phyloP scores from a whole-genome alignment of 768 basidiomycete species.

The Boletellus sp. region DNA sequence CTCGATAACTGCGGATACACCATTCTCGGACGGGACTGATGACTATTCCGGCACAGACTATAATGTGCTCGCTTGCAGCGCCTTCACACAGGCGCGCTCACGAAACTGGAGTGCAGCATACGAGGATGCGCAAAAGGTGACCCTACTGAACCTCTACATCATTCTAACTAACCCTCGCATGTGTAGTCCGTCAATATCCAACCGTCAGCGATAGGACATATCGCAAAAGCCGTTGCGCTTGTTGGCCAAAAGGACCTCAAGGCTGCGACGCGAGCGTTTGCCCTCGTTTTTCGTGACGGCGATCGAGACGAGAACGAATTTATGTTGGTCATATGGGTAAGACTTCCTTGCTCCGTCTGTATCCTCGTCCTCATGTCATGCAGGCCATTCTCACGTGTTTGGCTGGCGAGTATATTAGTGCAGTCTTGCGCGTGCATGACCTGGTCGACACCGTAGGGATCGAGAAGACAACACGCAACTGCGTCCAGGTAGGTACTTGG shows the following conservation, averaged over 20 bases:
- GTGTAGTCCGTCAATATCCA: slow-evolving; percentile 1
- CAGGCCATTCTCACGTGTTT: slow-evolving; percentile 5
- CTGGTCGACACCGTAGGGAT: neutral
- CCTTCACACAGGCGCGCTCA: slow-evolving; percentile 1
- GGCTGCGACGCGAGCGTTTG: slow-evolving; percentile 1
- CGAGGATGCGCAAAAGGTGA: slow-evolving; percentile 6
- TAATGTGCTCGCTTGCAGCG: slow-evolving; percentile 3
- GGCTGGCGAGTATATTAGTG: neutral
- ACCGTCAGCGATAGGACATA: slow-evolving; percentile 7
- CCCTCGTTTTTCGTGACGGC: slow-evolving; percentile 4
- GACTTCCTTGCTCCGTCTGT: neutral
- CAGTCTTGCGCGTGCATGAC: neutral
- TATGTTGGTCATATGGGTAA: slow-evolving; percentile 2
- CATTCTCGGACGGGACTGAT: neutral
- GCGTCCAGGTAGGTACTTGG: neutral
- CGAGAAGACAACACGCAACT: neutral
- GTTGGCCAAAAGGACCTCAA: slow-evolving; percentile 2
- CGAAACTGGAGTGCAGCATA: slow-evolving; percentile 2
- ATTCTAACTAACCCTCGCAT: neutral
- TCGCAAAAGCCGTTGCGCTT: slow-evolving; percentile 3
- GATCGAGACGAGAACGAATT: slow-evolving; percentile 2
- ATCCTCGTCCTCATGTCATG: neutral
- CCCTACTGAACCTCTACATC: neutral
- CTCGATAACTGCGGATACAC: neutral
- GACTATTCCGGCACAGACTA: neutral